Percentiles rank a stretch among this genome's conserved stretches.
Evolutionary conservation across 2,329 filamentous ascomycete genomes (phyloP).

Genomic region (Epichloe elymi): DNA sequence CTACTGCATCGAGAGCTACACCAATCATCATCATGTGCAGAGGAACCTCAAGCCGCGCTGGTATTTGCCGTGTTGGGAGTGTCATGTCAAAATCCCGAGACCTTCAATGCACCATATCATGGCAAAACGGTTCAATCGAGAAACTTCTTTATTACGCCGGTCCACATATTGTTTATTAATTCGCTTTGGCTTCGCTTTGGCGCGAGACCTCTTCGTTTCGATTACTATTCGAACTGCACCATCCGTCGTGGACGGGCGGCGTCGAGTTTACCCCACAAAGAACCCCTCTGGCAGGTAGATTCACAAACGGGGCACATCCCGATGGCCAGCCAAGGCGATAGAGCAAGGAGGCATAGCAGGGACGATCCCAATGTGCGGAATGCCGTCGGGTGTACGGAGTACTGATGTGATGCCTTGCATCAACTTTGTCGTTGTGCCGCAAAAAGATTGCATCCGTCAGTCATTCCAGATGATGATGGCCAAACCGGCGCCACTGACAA

Average conservation of each 20-base stretch:
- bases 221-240: background rate
- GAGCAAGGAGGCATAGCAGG: background rate
- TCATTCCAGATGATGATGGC: background rate
- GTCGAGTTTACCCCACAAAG: background rate
- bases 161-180: background rate
- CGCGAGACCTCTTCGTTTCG: background rate
- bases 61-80: too few species aligned
- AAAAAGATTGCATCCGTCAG: background rate
- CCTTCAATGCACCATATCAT: background rate
- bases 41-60: too few species aligned
- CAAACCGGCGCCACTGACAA: background rate
- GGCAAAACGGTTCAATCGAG: background rate
- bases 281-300: background rate
- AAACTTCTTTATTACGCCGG: background rate
- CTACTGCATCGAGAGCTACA: too few species aligned
- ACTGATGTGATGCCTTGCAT: too few species aligned
- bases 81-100: background rate
- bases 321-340: background rate
- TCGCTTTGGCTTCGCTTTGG: background rate
- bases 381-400: too few species aligned
- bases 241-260: too few species aligned
- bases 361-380: too few species aligned
- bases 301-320: too few species aligned
- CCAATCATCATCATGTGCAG: too few species aligned
- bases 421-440: background rate